Conservation (phyloP, 306 rosid genomes). For the Biancaea sappan region DNA sequence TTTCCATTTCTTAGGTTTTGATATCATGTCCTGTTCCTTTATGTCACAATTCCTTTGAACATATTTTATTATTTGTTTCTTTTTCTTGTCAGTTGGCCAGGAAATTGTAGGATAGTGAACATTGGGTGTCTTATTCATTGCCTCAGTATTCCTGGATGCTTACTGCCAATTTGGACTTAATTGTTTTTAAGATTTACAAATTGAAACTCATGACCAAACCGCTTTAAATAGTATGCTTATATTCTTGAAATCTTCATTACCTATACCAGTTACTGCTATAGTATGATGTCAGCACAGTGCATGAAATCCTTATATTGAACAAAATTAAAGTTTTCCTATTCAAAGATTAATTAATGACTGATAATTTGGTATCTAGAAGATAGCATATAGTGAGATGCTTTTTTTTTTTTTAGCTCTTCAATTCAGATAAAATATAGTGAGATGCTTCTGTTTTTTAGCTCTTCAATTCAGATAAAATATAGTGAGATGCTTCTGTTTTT, state of each 20-base stretch:
- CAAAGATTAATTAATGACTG: background rate
- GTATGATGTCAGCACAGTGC: background rate
- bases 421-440: no score
- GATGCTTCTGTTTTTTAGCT: no score
- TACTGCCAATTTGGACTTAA: background rate
- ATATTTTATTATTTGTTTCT: background rate
- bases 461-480: no score
- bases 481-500: no score
- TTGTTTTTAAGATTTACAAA: background rate
- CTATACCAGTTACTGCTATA: background rate
- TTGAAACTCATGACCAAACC: background rate
- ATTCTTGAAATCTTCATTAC: background rate
- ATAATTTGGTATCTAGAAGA: background rate
- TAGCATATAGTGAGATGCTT: slow-evolving; percentile 5
- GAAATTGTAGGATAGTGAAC: slow-evolving; percentile 3
- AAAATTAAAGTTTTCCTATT: slow-evolving; percentile 9
- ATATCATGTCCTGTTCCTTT: background rate
- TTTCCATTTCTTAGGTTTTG: background rate
- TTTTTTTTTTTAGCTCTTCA: no score
- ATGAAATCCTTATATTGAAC: background rate
- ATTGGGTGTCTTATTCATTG: background rate
- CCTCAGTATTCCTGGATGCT: background rate
- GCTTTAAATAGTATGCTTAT: background rate
- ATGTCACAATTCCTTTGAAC: background rate
- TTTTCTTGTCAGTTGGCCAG: background rate